phyloP scores from a whole-genome alignment of 148 eudicot species.

The Arctostaphylos glauca region DNA sequence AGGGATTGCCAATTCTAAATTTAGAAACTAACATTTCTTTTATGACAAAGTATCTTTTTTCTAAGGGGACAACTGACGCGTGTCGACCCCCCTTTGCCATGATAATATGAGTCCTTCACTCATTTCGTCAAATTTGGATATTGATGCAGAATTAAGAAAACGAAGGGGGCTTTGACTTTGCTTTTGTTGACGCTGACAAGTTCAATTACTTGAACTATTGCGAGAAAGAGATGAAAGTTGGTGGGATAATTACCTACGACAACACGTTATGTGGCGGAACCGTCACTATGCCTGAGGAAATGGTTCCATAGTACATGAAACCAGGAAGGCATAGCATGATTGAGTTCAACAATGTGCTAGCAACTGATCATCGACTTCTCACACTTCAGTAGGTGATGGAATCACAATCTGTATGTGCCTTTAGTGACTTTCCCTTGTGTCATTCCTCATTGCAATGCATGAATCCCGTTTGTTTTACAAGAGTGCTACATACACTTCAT shows the following conservation, averaged over 20 bases:
- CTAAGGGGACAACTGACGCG: too few species aligned
- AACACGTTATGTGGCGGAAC: conserved; percentile 49
- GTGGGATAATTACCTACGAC: conserved; percentile 48
- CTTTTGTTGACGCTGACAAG: conserved; percentile 67
- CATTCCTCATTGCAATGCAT: too few species aligned
- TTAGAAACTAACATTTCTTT: too few species aligned
- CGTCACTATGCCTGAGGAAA: conserved; percentile 23
- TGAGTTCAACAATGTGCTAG: not conserved
- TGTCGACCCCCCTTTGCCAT: too few species aligned
- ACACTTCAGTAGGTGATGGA: conserved; percentile 16
- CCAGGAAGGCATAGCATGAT: not conserved
- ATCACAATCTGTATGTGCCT: conserved; percentile 19
- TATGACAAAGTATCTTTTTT: too few species aligned
- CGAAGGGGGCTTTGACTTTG: conserved; percentile 45
- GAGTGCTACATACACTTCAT: too few species aligned
- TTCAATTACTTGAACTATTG: conserved; percentile 43
- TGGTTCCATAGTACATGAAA: conserved; percentile 14
- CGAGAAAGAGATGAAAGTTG: conserved; percentile 45
- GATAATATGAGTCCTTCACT: too few species aligned
- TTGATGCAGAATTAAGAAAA: conserved; percentile 2
- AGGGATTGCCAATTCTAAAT: too few species aligned
- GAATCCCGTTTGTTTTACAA: too few species aligned
- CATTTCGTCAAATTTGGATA: too few species aligned
- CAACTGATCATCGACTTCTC: conserved; percentile 13
- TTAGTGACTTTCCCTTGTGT: not conserved